Evolutionary conservation across 495 filamentous ascomycete species (phyloP).

Genomic region (Neurospora sp.): DNA sequence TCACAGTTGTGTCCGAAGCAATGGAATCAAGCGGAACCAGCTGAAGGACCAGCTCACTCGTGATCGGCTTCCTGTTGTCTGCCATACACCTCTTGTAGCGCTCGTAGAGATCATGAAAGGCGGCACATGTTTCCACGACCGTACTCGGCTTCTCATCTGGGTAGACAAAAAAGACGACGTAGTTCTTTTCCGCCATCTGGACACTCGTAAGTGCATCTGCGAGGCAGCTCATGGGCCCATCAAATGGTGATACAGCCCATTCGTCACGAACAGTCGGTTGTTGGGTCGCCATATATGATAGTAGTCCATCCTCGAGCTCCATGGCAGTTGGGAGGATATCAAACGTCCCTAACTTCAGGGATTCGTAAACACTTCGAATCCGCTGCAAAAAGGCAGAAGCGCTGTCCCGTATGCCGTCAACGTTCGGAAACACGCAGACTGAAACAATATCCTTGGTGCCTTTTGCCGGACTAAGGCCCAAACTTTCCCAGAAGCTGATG

Average conservation of each 20-base stretch:
- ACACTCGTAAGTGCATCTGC: conserved; percentile 25
- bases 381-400: conserved; percentile 61
- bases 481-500: conserved; percentile 80
- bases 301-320: conserved; percentile 48
- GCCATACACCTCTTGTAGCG: conserved; percentile 48
- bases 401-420: conserved; percentile 46
- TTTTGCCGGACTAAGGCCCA: conserved; percentile 69
- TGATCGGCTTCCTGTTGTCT: conserved; percentile 36
- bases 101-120: conserved; percentile 67
- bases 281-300: conserved; percentile 27
- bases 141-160: conserved; percentile 53
- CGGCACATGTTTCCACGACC: conserved; percentile 66
- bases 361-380: conserved; percentile 65
- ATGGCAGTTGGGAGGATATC: conserved; percentile 42
- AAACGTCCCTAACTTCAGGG: conserved; percentile 67
- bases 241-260: conserved; percentile 19
- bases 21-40: conserved; percentile 67
- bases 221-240: conserved; percentile 23
- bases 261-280: conserved; percentile 22
- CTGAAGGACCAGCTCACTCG: conserved; percentile 71
- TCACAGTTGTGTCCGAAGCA: conserved; percentile 52
- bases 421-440: conserved; percentile 67
- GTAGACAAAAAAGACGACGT: conserved; percentile 83
- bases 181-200: conserved; percentile 38
- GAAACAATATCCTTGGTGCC: conserved; percentile 70